Evolutionary conservation across 2,329 filamentous ascomycete species (phyloP).

Genomic region (Verticillium nonalfalfae): DNA sequence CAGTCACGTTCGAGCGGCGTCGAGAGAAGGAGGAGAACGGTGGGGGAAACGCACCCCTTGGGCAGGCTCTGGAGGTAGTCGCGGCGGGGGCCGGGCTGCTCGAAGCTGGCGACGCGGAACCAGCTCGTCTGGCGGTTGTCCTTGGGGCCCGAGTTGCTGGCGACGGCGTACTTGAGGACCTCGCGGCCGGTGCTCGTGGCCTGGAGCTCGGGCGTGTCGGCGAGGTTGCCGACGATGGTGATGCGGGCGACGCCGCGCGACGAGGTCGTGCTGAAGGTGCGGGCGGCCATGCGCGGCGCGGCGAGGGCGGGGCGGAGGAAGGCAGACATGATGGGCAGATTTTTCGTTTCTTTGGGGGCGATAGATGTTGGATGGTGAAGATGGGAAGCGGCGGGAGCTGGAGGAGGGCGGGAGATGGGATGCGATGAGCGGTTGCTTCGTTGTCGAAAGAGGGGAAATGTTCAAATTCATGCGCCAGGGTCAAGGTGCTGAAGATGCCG

Average conservation of each 20-base stretch:
- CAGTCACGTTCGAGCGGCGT: background rate
- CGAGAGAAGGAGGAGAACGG: background rate
- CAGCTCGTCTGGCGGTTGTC: constrained; percentile 76
- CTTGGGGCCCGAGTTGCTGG: constrained; percentile 56
- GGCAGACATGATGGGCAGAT: constrained; percentile 30
- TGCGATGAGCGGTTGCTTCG: constrained; percentile 1
- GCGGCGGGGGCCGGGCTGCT: constrained; percentile 57
- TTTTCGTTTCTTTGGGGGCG: background rate
- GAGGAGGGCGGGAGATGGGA: background rate
- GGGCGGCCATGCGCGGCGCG: constrained; percentile 42
- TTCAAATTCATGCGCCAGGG: background rate
- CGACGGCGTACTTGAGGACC: constrained; percentile 71
- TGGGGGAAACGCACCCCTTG: constrained; percentile 78
- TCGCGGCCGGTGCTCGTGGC: constrained; percentile 66
- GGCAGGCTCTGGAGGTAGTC: constrained; percentile 67
- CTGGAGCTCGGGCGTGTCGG: constrained; percentile 67
- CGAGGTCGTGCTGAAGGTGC: constrained; percentile 71
- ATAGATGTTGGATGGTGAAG: background rate
- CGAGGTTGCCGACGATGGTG: constrained; percentile 81
- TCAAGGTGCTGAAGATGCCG: background rate
- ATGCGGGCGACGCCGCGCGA: constrained; percentile 67
- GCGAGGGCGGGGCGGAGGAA: constrained; percentile 45
- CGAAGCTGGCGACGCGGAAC: constrained; percentile 75
- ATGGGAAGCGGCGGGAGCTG: background rate
- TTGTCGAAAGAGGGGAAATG: constrained; percentile 1